Conservation (phyloP, 192 early-diverging fungal species). For the Bifiguratus adelaidae region DNA sequence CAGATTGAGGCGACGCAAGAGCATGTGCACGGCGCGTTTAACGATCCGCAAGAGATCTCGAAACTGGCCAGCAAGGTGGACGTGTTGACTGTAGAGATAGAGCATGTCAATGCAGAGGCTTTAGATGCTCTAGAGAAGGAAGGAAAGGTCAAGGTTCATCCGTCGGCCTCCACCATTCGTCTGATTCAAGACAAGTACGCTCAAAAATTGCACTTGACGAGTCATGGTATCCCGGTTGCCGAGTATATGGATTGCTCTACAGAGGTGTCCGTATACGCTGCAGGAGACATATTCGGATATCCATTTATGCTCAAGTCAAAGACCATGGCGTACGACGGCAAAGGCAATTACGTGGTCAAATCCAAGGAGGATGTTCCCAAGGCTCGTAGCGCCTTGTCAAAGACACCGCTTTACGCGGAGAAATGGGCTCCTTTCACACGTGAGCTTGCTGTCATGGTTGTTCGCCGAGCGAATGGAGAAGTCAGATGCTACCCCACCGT, state of each 20-base stretch:
- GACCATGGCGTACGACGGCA: conserved; percentile 90
- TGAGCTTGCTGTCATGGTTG: conserved; percentile 98
- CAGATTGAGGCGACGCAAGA: conserved; percentile 54
- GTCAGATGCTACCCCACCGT: conserved; percentile 86
- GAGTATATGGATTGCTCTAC: conserved; percentile 51
- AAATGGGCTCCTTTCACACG: conserved; percentile 88
- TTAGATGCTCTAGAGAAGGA: conserved; percentile 49
- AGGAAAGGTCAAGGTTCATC: conserved; percentile 53
- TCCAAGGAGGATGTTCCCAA: conserved; percentile 50
- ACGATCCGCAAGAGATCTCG: conserved; percentile 62
- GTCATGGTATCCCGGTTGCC: conserved; percentile 58
- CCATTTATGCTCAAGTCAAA: conserved; percentile 96
- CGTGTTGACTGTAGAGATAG: conserved; percentile 96
- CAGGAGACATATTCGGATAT: conserved; percentile 67
- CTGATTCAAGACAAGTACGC: conserved; percentile 95
- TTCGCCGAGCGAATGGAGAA: conserved; percentile 61
- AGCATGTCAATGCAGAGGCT: conserved; percentile 77
- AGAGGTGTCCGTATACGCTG: conserved; percentile 35
- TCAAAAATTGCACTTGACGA: conserved; percentile 75
- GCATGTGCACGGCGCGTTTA: conserved; percentile 82
- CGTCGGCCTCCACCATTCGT: conserved; percentile 68
- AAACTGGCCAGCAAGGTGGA: conserved; percentile 64
- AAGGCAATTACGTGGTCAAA: conserved; percentile 87
- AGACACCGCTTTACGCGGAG: conserved; percentile 80
- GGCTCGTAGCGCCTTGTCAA: conserved; percentile 49